Percentiles rank a stretch among this genome's conserved stretches.
Conservation (phyloP, 306 rosid genomes). For the Glycyrrhiza uralensis region DNA sequence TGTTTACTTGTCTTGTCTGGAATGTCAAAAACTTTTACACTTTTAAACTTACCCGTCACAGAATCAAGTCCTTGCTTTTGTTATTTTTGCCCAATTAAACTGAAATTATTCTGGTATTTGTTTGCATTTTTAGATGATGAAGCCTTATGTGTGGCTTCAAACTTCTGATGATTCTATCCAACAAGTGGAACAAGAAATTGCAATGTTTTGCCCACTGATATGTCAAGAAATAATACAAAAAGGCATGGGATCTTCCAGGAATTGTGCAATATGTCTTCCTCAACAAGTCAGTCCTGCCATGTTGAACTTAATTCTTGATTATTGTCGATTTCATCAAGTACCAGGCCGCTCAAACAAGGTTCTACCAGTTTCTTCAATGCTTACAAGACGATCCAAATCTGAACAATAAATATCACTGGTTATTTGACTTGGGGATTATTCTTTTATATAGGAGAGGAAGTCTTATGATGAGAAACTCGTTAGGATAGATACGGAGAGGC, state of each 20-base stretch:
- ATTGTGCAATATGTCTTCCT: conserved; percentile 90
- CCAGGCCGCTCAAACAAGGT: conserved; percentile 98
- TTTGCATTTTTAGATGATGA: conserved; percentile 56
- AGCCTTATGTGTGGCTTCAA: conserved; percentile 87
- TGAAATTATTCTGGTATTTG: conserved; percentile 23
- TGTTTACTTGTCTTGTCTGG: neutral
- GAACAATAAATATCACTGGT: conserved; percentile 7
- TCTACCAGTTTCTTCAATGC: neutral
- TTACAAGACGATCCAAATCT: neutral
- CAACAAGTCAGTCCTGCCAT: conserved; percentile 89
- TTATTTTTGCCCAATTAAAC: neutral
- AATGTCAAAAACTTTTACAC: neutral
- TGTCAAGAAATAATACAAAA: conserved; percentile 76
- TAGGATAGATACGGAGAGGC: conserved; percentile 86
- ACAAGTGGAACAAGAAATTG: conserved; percentile 95
- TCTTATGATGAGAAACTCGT: conserved; percentile 82
- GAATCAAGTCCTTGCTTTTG: neutral
- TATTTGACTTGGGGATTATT: conserved; percentile 30
- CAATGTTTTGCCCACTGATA: conserved; percentile 86
- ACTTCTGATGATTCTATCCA: conserved; percentile 90
- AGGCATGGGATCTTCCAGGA: conserved; percentile 89
- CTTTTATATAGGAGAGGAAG: conserved; percentile 70
- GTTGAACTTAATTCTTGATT: conserved; percentile 88
- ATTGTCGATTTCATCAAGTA: conserved; percentile 94
- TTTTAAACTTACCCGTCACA: neutral